These are phyloP conservation scores for Chernovozyma sophiae-reginae DNA, from an alignment of 1,139 yeast genomes.

Conservation along the genomic window DNA sequence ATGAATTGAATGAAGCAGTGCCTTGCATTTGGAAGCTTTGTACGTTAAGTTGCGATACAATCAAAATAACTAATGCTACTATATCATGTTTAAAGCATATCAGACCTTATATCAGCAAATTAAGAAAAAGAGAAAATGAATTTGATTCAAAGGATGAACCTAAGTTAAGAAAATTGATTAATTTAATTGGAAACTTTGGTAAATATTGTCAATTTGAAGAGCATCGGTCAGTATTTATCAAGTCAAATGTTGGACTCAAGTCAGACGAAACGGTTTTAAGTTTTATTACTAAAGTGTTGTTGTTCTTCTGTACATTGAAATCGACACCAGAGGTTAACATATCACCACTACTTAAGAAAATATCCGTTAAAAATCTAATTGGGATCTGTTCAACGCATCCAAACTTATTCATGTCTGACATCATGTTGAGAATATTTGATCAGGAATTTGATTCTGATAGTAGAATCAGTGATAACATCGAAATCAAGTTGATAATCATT, in stretches of 20 bases:
- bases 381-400: constrained; percentile 59
- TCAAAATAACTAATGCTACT: constrained; percentile 56
- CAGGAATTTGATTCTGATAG: constrained; percentile 33
- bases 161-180: constrained; percentile 53
- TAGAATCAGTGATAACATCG: constrained; percentile 17
- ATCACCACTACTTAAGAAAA: constrained; percentile 16
- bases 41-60: constrained; percentile 38
- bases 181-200: constrained; percentile 67
- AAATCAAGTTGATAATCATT: constrained; percentile 45
- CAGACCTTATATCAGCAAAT: constrained; percentile 30
- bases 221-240: constrained; percentile 36
- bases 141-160: constrained; percentile 28
- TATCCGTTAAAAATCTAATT: constrained; percentile 46
- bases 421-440: constrained; percentile 53
- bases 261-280: constrained; percentile 53
- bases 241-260: constrained; percentile 38
- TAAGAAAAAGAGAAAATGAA: constrained; percentile 11
- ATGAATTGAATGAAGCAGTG: constrained; percentile 64
- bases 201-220: constrained; percentile 58
- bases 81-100: constrained; percentile 52
- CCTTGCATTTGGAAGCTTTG: constrained; percentile 62
- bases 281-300: constrained; percentile 51
- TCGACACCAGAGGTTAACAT: constrained; percentile 2
- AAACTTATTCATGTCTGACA: constrained; percentile 52
- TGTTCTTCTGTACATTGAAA: constrained; percentile 44